phyloP scores from a whole-genome alignment of 257 asterid genomes.

The Phtheirospermum japonicum region DNA sequence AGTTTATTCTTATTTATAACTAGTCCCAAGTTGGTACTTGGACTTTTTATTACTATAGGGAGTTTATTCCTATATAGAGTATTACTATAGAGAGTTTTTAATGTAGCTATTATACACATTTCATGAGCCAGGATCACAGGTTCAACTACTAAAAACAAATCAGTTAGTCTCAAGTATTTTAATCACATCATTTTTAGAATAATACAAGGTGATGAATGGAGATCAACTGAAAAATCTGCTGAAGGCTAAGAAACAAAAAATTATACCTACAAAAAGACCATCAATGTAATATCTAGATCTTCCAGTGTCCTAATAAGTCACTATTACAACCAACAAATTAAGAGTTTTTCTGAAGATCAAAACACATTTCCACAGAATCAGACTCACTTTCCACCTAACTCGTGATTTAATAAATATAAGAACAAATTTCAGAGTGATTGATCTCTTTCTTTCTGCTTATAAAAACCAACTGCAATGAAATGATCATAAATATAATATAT shows the following conservation, averaged over 20 bases:
- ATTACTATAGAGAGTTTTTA: no score
- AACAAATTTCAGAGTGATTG: no score
- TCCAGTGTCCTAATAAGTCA: not conserved
- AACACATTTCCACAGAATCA: not conserved
- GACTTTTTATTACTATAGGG: no score
- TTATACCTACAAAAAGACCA: conserved; percentile 1
- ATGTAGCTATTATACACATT: no score
- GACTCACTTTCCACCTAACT: conserved; percentile 6
- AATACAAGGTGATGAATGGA: conserved; percentile 9
- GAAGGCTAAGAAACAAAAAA: no score
- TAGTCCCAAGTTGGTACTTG: no score
- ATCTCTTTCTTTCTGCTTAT: no score
- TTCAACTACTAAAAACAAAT: conserved; percentile 16
- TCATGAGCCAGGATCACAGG: not conserved
- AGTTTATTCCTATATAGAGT: no score
- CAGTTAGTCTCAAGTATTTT: not conserved
- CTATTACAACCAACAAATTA: not conserved
- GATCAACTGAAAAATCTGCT: conserved; percentile 10
- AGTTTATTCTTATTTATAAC: no score
- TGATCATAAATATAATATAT: no score
- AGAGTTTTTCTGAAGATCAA: conserved; percentile 2
- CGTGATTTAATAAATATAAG: no score
- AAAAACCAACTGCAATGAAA: no score
- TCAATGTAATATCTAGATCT: conserved; percentile 4
- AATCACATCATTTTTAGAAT: not conserved